These are phyloP conservation scores for Mariannaea sp. DNA, from an alignment of 2,329 filamentous ascomycete species.

Conservation along the genomic window DNA sequence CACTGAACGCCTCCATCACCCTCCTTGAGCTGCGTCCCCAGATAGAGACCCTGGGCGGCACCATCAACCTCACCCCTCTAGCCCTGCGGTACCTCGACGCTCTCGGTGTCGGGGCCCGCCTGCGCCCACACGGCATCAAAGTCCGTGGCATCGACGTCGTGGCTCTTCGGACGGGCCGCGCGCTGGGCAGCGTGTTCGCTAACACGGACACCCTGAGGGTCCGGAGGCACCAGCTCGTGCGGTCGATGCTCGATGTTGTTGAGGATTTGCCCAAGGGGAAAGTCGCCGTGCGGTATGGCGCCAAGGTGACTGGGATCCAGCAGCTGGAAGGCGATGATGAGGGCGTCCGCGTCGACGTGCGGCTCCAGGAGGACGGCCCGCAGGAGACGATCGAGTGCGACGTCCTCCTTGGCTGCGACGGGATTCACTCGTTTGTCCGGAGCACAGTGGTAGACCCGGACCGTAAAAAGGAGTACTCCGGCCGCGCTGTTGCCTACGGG, in stretches of 20 bases:
- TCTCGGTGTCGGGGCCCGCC: constrained; percentile 42
- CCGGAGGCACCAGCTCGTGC: constrained; percentile 35
- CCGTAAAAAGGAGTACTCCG: constrained; percentile 41
- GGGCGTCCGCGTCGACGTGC: neutral
- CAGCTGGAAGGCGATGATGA: constrained; percentile 12
- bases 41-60: constrained; percentile 51
- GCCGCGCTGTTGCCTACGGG: constrained; percentile 36
- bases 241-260: constrained; percentile 28
- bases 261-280: constrained; percentile 6
- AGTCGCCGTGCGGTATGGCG: constrained; percentile 26
- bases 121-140: constrained; percentile 26
- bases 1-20: constrained; percentile 42
- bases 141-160: constrained; percentile 37
- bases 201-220: constrained; percentile 37
- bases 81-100: constrained; percentile 50
- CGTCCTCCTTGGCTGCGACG: constrained; percentile 45
- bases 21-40: constrained; percentile 54
- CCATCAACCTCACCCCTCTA: constrained; percentile 53
- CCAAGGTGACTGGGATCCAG: constrained; percentile 21
- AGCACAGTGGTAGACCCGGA: constrained; percentile 35
- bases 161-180: constrained; percentile 34
- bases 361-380: neutral
- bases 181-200: constrained; percentile 33
- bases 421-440: constrained; percentile 46
- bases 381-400: constrained; percentile 27